Base-by-base conservation (phyloP, 225 moss, liverwort and hornwort species). In the Marchantia polymorpha region DNA sequence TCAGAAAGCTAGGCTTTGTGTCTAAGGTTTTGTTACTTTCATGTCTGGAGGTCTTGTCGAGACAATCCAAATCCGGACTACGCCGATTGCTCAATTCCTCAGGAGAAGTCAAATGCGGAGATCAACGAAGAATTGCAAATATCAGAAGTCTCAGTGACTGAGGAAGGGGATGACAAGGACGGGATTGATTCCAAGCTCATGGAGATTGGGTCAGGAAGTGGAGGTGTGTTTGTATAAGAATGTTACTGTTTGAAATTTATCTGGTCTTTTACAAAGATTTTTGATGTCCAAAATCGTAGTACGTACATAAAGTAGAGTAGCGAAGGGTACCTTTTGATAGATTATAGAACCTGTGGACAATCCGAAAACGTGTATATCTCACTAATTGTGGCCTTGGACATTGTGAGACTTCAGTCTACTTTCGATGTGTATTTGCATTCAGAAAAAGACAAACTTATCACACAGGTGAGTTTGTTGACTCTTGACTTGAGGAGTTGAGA, bases 21-120 rank as follows among this genome's bases (percentile, higher is more conserved):
- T 50, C 52, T 82, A 48, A 72, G 47, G 69, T 55, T 79, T 31
- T 16, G 61, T 65, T n/a, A 12, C 19, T 11, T 68, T 53, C 26
- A 67, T 47, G 82, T 79, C 49, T 90, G 86, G 83, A 95, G 95
- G 95, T 86, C 90, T 47, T 95, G 95, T 79, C 89, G 83, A 77
- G 91, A 93, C 78, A 95, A 95, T 85, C 95, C 95, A 78, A 91
- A 95, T 69, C 89, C 85, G 76, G 82, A 78, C 16, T 91, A 82
- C 76, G 88, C 91, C 55, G 90, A 93, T 65, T 95, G 95, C 79
- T 90, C 93, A 60, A 84, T 95, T 70, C 91, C 93, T 80, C 95
- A 95, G 83, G 93, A 90, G 78, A 95, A 93, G 79, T 89, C 92
- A 64, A 92, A 95, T 67, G 92, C 90, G 76, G 95, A 95, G 82